Evolutionary conservation across 352 stramenopile species (phyloP).

Genomic region (Phytophthora pseudosyringae): DNA sequence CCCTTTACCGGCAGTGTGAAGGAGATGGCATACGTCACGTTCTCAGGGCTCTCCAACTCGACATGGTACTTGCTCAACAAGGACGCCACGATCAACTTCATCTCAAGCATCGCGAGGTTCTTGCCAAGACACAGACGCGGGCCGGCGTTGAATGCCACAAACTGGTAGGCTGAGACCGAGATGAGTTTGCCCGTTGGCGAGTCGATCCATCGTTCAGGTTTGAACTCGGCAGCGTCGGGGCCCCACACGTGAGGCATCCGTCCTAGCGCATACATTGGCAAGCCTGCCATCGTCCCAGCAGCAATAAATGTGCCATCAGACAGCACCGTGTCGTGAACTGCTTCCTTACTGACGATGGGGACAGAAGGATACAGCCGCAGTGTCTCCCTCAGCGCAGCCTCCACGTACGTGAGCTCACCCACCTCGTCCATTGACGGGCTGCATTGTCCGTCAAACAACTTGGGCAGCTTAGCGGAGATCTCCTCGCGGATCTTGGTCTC

Average conservation of each 20-base stretch:
- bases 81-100: slow-evolving; percentile 71
- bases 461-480: slow-evolving; percentile 37
- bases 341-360: slow-evolving; percentile 43
- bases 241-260: slow-evolving; percentile 72
- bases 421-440: slow-evolving; percentile 52
- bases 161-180: slow-evolving; percentile 62
- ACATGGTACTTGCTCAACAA: slow-evolving; percentile 72
- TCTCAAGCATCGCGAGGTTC: slow-evolving; percentile 83
- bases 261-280: slow-evolving; percentile 63
- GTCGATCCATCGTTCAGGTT: slow-evolving; percentile 75
- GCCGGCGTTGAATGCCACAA: slow-evolving; percentile 74
- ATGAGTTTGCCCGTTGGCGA: slow-evolving; percentile 36
- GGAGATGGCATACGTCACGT: slow-evolving; percentile 61
- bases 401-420: slow-evolving; percentile 51
- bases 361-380: slow-evolving; percentile 74
- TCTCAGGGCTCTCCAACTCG: slow-evolving; percentile 36
- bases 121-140: slow-evolving; percentile 74
- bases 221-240: slow-evolving; percentile 57
- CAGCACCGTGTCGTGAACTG: slow-evolving; percentile 31
- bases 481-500: slow-evolving; percentile 55
- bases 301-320: slow-evolving; percentile 71
- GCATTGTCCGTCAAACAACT: slow-evolving; percentile 18
- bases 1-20: slow-evolving; percentile 58
- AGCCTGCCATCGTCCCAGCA: slow-evolving; percentile 32
- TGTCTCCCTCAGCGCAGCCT: slow-evolving; percentile 61